Conservation (phyloP, 352 stramenopile genomes). For the Thalassiosira pacifica region DNA sequence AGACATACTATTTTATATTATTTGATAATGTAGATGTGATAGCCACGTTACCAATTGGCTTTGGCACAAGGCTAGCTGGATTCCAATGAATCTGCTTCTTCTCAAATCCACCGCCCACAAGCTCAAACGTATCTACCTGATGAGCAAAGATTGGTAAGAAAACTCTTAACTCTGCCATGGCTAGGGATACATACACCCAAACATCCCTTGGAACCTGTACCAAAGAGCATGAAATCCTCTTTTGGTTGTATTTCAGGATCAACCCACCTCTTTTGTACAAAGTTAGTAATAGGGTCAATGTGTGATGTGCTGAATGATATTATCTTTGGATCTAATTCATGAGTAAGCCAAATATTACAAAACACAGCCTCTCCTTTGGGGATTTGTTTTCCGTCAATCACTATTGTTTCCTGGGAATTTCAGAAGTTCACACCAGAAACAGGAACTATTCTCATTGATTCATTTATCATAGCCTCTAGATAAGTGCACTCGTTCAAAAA, state of each 20-base stretch:
- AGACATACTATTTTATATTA: no score
- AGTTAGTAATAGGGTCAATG: constrained; percentile 68
- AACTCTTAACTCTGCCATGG: background rate
- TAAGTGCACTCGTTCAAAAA: constrained; percentile 61
- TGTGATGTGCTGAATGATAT: constrained; percentile 33
- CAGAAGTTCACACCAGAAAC: constrained; percentile 28
- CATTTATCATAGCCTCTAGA: constrained; percentile 69
- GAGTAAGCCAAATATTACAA: constrained; percentile 60
- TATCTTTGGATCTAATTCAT: constrained; percentile 58
- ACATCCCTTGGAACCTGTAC: background rate
- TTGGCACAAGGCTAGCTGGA: no score
- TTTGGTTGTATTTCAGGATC: constrained; percentile 48
- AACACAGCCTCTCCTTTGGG: constrained; percentile 61
- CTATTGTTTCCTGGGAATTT: constrained; percentile 59
- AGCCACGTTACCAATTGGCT: no score
- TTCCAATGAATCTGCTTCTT: no score
- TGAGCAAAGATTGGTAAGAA: background rate
- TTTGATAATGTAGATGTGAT: no score
- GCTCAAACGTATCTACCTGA: background rate
- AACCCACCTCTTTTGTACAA: constrained; percentile 69
- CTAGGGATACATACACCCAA: background rate
- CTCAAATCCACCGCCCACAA: background rate
- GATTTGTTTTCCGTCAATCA: constrained; percentile 71
- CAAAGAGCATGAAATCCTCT: background rate
- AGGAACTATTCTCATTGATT: constrained; percentile 66